Percentiles rank a stretch among this genome's conserved stretches.
Evolutionary conservation across 1,284 basidiomycete species (phyloP).

Genomic region (Fomitiporia mediterranea): DNA sequence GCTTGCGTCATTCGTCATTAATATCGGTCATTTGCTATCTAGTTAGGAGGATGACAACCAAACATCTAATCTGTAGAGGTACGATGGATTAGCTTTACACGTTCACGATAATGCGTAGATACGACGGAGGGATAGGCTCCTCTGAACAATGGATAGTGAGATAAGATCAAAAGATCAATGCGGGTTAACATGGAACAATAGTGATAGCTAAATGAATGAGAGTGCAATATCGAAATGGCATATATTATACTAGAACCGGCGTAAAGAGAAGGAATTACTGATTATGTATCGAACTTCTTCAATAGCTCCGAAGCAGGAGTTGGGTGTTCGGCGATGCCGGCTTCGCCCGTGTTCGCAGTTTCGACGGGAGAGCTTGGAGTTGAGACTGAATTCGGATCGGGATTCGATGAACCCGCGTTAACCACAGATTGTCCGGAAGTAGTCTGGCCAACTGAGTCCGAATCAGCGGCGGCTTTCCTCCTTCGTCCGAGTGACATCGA

Average conservation of each 20-base stretch:
- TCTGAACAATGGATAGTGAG: background rate
- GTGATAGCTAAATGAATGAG: background rate
- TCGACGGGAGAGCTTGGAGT: background rate
- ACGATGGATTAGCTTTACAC: background rate
- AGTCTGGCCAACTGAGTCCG: background rate
- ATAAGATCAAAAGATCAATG: background rate
- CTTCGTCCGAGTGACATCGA: conserved; percentile 15
- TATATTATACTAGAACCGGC: background rate
- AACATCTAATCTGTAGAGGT: background rate
- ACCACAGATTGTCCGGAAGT: background rate
- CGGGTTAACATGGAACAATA: background rate
- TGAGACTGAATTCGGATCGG: background rate
- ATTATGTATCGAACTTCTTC: conserved; percentile 6
- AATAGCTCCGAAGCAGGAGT: conserved; percentile 10
- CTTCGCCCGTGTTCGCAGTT: background rate
- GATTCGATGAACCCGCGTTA: background rate
- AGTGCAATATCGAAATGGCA: background rate
- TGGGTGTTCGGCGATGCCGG: background rate
- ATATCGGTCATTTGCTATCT: conserved; percentile 2
- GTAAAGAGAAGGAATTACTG: conserved; percentile 4
- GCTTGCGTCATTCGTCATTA: background rate
- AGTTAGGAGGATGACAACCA: no score
- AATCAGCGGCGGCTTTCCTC: background rate
- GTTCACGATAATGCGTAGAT: background rate
- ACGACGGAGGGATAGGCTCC: background rate